Base-by-base conservation (phyloP, 208 protist species). In the Wallacemonas sp. region DNA sequence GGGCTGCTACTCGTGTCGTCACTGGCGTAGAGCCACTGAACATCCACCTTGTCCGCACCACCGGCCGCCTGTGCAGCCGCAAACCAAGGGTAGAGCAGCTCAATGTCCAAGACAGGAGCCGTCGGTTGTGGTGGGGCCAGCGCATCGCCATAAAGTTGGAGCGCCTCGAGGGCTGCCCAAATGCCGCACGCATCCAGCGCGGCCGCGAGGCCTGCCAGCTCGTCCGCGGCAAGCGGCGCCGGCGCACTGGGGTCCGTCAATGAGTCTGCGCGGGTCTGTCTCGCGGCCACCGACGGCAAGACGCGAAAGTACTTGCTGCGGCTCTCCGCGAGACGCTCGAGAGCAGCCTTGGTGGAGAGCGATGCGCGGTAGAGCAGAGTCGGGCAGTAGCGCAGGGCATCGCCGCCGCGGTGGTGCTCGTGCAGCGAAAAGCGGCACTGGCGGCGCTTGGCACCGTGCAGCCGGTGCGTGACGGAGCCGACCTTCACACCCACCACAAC, bases 71-170 rank as follows among this genome's bases (percentile, higher is more conserved):
- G 63, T 23, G 42, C 36, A 0, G 82, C 83, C 12, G 16, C 14
- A 8, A 71, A 77, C 87, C 87, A 93, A n/a, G 38, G 76, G 59
- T 80, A 77, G 10, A 93, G 74, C 29, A 93, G 65, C 54, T 82
- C 78, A 44, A 84, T 72, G 44, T 93, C 87, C 3, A 93, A 67
- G 20, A 89, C 78, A 7, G 66, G 52, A 18, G 70, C 52, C 36
- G 36, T 41, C 36, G n/a, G n/a, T n/a, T n/a, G n/a, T n/a, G n/a
- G n/a, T n/a, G n/a, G n/a, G n/a, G n/a, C n/a, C n/a, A n/a, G n/a
- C n/a, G n/a, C 12, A 12, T 29, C n/a, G 20, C 86, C 84, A 57
- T 72, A 79, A 2, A 87, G 70, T 64, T 90, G 87, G 33, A 91
- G 44, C 20, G 79, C 78, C 14, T 62, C 57, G 29, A 91, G 71